Conservation (phyloP, 305 asterid species). For the Solanum aculeatissimum region DNA sequence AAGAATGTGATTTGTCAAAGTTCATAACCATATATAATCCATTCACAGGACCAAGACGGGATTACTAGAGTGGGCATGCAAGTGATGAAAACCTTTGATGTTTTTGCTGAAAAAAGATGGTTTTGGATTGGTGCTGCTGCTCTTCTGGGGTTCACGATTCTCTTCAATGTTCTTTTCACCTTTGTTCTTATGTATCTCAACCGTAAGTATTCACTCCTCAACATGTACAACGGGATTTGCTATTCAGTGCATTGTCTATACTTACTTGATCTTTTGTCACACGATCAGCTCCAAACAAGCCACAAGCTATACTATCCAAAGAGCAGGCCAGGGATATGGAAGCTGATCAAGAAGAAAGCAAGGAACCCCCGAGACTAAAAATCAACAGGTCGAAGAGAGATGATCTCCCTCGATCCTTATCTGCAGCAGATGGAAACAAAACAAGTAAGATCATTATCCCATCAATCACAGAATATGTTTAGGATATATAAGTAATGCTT, state of each 20-base stretch:
- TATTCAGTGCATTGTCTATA: background rate
- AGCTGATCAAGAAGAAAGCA: conserved; percentile 12
- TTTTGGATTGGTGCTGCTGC: conserved; percentile 60
- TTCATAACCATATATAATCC: background rate
- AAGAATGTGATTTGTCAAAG: background rate
- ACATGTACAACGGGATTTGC: background rate
- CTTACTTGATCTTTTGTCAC: background rate
- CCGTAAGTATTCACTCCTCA: conserved; percentile 29
- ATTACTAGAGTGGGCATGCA: conserved; percentile 42
- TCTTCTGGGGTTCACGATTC: conserved; percentile 30
- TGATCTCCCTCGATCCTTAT: conserved; percentile 26
- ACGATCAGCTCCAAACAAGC: conserved; percentile 34
- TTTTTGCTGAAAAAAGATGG: conserved; percentile 39
- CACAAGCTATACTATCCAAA: conserved; percentile 47
- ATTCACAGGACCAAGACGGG: conserved; percentile 26
- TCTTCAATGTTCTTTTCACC: conserved; percentile 45
- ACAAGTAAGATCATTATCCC: conserved; percentile 25
- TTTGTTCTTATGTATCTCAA: conserved; percentile 46
- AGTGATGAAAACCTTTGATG: conserved; percentile 44
- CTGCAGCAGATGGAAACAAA: conserved; percentile 44
- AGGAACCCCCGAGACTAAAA: conserved; percentile 29
- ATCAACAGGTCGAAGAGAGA: conserved; percentile 34
- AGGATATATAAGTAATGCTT: background rate
- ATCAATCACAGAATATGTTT: background rate
- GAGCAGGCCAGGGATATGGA: conserved; percentile 70